A percentile compares a stretch with the other conserved stretches of the same genome.
These are phyloP conservation scores for Austroboletus eburneus DNA, from an alignment of 768 basidiomycete species.

Conservation along the genomic window DNA sequence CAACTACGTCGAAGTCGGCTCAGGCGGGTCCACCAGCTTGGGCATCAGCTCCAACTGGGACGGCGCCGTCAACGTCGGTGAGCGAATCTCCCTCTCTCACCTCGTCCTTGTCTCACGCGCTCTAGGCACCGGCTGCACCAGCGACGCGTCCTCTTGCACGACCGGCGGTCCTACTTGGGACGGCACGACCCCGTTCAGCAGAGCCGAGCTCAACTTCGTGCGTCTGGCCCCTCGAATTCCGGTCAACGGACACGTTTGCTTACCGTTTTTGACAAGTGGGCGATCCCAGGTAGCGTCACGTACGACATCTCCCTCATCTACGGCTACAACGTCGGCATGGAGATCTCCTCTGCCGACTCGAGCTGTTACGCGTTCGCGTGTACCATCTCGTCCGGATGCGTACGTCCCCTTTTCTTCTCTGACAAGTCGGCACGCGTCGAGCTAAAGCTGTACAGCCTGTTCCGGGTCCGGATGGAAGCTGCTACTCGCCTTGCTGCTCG, in stretches of 20 bases:
- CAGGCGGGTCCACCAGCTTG: constrained; percentile 11
- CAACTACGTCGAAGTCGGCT: constrained; percentile 16
- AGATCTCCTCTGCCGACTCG: constrained; percentile 14
- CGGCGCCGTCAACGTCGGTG: constrained; percentile 20
- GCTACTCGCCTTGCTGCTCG: constrained; percentile 21
- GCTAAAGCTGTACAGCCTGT: too few species aligned
- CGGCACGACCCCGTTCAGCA: constrained; percentile 16
- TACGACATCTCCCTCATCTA: constrained; percentile 23
- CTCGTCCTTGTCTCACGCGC: not conserved
- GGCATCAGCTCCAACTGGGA: constrained; percentile 19
- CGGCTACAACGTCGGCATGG: constrained; percentile 22
- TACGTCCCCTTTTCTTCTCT: constrained; percentile 1
- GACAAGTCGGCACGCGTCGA: too few species aligned
- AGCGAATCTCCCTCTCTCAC: not conserved
- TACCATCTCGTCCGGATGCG: constrained; percentile 15
- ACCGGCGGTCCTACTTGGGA: constrained; percentile 22
- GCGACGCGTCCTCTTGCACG: constrained; percentile 13
- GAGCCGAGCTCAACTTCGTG: constrained; percentile 21
- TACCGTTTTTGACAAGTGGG: too few species aligned
- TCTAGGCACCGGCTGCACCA: constrained; percentile 18
- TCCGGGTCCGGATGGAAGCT: constrained; percentile 14
- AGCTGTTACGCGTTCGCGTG: constrained; percentile 17
- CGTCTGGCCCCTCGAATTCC: not conserved
- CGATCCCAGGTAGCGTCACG: constrained; percentile 10
- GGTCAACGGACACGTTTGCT: too few species aligned